Base-by-base conservation (phyloP, 768 basidiomycete genomes). In the Pleurotus pulmonarius region DNA sequence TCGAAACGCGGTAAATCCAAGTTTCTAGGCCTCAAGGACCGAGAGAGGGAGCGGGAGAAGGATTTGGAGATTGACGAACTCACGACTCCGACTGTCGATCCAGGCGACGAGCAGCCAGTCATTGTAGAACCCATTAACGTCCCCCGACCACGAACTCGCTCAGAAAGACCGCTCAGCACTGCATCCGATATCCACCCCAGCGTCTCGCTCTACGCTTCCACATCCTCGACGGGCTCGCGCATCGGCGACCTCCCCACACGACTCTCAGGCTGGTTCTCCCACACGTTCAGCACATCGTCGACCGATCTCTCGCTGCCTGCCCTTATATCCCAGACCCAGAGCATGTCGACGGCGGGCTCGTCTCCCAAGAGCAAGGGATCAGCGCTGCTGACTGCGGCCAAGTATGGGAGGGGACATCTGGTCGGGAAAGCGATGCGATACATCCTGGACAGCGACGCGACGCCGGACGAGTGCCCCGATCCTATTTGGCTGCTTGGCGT, bases 401-500 rank as follows among this genome's bases (percentile, higher is more conserved):
- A 84, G 63, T 83, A 87, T 63, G 85, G 88, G 41, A 88, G 87
- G 62, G 87, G 85, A 20, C 86, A 88, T 57, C 70, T 91, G 49
- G 29, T 34, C 9, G 90, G 91, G 74, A 90, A 88, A 68, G 91
- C 89, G 2, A 84, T 94, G 77, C 79, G 93, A 45, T 92, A 94
- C 71, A 76, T 98, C n/a, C 79, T 96, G 59, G 95, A 98, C 72
- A 83, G 84, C 61, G 95, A 98, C 70, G 84, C 93, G 15, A 83
- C 80, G 3, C 92, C 90, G 1, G 94, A 97, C 68, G 86, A 81
- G 64, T 94, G 85, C 54, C 65, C 79, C 0, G 91, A 94, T 16
- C 82, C 87, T 0, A 96, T 98, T 25, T 97, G 94, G 94, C 71
- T 97, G 1, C 77, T 97, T 20, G 95, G 94, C 39, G 85, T 93